Evolutionary conservation across 192 early-diverging fungal genomes (phyloP), one percentile per base, ranked within the genome.

Genomic region (Coemansia sp.): DNA sequence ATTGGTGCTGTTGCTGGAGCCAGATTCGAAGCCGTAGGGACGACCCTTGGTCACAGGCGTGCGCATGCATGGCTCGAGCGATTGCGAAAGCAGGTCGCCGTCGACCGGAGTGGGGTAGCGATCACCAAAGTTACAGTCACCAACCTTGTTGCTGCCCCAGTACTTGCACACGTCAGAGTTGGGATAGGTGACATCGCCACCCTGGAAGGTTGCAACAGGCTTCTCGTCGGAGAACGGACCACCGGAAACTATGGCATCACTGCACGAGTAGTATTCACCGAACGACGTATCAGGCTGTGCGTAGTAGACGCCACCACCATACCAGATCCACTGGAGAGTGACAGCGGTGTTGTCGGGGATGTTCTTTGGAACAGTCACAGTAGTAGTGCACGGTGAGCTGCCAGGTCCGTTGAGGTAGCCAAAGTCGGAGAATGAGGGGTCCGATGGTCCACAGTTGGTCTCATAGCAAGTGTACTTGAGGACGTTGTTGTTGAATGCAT

Each of bases 271-370:
- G 62, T 82, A 86, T 44, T 86, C 82, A 30, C 81, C 81, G 49
- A 86, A 84, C n/a, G 81, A 82, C 2, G 79, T 69, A 22, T 83
- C 78, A 3, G 63, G 25, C 47, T 84, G 62, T 14, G 71, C 83
- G 53, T 84, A 84, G 64, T 84, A 84, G 56, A 84, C 71, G 9
- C 82, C 84, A 15, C 82, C 84, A 14, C 81, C 82, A 57, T 79
- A 84, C 84, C 84, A 86, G 27, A 84, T 75, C 84, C 81, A 84
- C 52, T 86, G 84, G 23, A 86, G 67, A 5, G 84, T 86, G 40
- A 67, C 55, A 1, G 61, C 77, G 39, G 70, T 80, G 41, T 75
- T 78, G 57, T 86, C 81, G 27, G 76, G 66, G 14, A 84, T 71
- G 62, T 83, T 73, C 25, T 60, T 53, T 5, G 84, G 84, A 5